Evolutionary conservation across 1,284 basidiomycete genomes (phyloP).

Genomic region (Apiotrichum gracile): DNA sequence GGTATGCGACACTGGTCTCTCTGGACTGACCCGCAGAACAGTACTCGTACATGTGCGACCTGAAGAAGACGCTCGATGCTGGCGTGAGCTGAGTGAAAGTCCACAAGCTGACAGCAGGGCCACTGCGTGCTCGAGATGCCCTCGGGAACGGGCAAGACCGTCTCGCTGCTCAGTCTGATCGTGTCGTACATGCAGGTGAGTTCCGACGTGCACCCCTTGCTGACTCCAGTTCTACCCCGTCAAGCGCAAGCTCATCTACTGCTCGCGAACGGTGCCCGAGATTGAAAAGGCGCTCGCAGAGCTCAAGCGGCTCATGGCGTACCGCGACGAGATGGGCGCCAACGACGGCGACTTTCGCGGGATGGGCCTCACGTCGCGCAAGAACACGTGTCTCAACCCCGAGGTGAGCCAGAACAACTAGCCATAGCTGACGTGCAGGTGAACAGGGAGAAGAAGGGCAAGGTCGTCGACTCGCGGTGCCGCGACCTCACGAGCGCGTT

Average conservation of each 20-base stretch:
- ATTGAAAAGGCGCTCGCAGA: conserved; percentile 93
- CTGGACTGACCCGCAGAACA: conserved; percentile 57
- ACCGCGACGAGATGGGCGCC: conserved; percentile 68
- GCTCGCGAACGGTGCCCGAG: conserved; percentile 99
- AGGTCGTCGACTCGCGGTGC: conserved; percentile 93
- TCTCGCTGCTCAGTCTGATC: conserved; percentile 91
- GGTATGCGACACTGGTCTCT: conserved; percentile 14
- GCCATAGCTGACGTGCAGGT: conserved; percentile 53
- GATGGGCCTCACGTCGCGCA: conserved; percentile 87
- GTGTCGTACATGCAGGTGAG: conserved; percentile 93
- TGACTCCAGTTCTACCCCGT: conserved; percentile 75
- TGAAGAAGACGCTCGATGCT: conserved; percentile 93
- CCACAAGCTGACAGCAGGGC: conserved; percentile 58
- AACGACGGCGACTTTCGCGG: conserved; percentile 83
- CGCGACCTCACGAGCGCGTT: conserved; percentile 87
- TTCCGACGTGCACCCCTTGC: background rate
- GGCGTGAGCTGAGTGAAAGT: too few species aligned
- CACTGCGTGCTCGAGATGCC: conserved; percentile 99
- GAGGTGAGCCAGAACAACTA: conserved; percentile 57
- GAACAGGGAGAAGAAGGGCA: conserved; percentile 95
- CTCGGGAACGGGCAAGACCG: conserved; percentile 98
- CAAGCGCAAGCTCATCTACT: conserved; percentile 93
- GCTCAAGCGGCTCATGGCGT: conserved; percentile 89
- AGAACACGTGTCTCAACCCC: conserved; percentile 95
- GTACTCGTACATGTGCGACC: conserved; percentile 98